phyloP scores from a whole-genome alignment of 1,284 basidiomycete genomes.

The Anthracocystis walkeri region DNA sequence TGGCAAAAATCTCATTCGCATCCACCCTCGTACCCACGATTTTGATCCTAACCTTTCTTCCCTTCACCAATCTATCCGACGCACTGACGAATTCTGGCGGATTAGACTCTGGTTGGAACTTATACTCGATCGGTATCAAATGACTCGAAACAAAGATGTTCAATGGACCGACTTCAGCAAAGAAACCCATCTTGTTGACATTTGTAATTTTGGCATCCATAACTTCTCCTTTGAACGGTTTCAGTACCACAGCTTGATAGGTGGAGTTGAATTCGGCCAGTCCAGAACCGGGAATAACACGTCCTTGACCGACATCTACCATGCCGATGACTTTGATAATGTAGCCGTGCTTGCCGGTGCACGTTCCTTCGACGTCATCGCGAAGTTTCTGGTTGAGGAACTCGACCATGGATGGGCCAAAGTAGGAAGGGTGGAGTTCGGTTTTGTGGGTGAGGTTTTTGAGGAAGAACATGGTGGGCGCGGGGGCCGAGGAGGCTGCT shows the following conservation, averaged over 20 bases:
- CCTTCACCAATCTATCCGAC: conserved; percentile 76
- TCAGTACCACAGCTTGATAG: conserved; percentile 67
- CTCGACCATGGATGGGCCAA: conserved; percentile 92
- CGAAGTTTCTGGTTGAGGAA: conserved; percentile 93
- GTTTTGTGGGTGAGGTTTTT: conserved; percentile 96
- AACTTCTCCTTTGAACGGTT: conserved; percentile 92
- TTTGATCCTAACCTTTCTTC: conserved; percentile 89
- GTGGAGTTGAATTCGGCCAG: conserved; percentile 82
- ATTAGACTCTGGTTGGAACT: conserved; percentile 67
- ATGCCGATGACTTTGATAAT: conserved; percentile 91
- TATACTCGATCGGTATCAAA: conserved; percentile 77
- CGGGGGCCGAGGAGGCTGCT: background rate
- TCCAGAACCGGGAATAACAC: conserved; percentile 89
- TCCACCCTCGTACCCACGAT: conserved; percentile 97
- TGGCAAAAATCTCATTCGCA: conserved; percentile 84
- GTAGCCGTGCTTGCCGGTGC: conserved; percentile 89
- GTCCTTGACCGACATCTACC: conserved; percentile 69
- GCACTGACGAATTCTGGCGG: conserved; percentile 66
- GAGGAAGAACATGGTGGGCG: conserved; percentile 60
- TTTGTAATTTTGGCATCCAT: conserved; percentile 95
- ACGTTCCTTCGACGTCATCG: conserved; percentile 96
- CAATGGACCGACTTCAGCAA: conserved; percentile 89
- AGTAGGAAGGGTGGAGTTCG: conserved; percentile 95
- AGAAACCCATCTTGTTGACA: conserved; percentile 99
- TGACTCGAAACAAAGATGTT: conserved; percentile 80